Percentiles rank a stretch among this genome's conserved stretches.
Conservation (phyloP, 495 filamentous ascomycete species). For the Saxophila tyrrhenica region DNA sequence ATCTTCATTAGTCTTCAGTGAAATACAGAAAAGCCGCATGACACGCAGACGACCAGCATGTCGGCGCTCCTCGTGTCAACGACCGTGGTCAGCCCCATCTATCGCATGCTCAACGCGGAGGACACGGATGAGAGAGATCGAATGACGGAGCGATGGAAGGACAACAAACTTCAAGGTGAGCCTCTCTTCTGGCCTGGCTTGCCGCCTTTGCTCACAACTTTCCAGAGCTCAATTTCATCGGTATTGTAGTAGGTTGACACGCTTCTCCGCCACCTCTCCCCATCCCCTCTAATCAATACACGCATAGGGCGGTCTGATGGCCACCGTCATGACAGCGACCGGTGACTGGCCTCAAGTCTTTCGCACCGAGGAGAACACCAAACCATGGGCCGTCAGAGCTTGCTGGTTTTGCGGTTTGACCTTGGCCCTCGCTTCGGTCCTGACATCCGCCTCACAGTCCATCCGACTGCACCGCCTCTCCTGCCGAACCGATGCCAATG, state of each 20-base stretch:
- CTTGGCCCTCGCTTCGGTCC: slow-evolving; percentile 20
- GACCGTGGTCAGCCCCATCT: slow-evolving; percentile 21
- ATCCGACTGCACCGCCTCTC: slow-evolving; percentile 25
- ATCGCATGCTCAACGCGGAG: slow-evolving; percentile 19
- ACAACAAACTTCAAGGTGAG: slow-evolving; percentile 21
- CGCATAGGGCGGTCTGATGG: slow-evolving; percentile 22
- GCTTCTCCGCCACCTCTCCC: too few relatives aligned
- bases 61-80: not conserved
- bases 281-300: too few relatives aligned
- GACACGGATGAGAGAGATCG: slow-evolving; percentile 18
- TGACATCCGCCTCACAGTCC: slow-evolving; percentile 22
- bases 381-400: slow-evolving; percentile 22
- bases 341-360: slow-evolving; percentile 25
- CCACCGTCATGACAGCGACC: slow-evolving; percentile 22
- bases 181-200: too few relatives aligned
- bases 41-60: too few relatives aligned
- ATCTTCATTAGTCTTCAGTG: too few relatives aligned
- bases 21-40: too few relatives aligned
- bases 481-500: slow-evolving; percentile 15
- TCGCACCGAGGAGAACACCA: slow-evolving; percentile 5
- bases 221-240: slow-evolving; percentile 24
- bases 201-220: too few relatives aligned
- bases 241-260: slow-evolving; percentile 17
- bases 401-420: slow-evolving; percentile 24
- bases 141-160: slow-evolving; percentile 21